phyloP scores from a whole-genome alignment of 2,329 filamentous ascomycete genomes.

The Xylariaceae sp. region DNA sequence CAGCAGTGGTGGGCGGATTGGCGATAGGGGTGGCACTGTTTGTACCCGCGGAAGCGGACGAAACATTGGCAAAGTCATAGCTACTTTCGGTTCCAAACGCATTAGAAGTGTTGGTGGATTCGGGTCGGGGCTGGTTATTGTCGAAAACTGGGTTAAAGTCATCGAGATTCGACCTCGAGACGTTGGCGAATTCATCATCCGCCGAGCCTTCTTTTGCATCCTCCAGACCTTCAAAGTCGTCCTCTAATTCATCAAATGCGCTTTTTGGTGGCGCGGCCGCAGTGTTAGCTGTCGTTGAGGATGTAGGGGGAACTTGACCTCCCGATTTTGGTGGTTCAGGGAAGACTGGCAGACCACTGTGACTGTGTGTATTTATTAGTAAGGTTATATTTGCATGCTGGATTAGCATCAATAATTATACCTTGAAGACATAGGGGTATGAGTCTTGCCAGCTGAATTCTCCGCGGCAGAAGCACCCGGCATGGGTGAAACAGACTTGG shows the following conservation, averaged over 20 bases:
- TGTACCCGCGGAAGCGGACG: slow-evolving; percentile 31
- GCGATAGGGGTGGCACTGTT: slow-evolving; percentile 36
- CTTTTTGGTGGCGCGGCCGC: slow-evolving; percentile 40
- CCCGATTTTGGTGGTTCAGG: slow-evolving; percentile 29
- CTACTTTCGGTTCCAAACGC: slow-evolving; percentile 52
- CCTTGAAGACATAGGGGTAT: slow-evolving; percentile 29
- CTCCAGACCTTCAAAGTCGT: slow-evolving; percentile 75
- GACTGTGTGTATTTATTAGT: slow-evolving; percentile 24
- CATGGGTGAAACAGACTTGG: slow-evolving; percentile 29
- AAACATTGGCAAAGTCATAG: slow-evolving; percentile 53
- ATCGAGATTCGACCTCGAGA: slow-evolving; percentile 64
- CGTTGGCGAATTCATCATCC: slow-evolving; percentile 73
- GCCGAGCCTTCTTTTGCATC: slow-evolving; percentile 76
- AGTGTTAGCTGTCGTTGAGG: slow-evolving; percentile 33
- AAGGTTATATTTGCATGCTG: slow-evolving; percentile 2
- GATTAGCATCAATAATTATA: slow-evolving; percentile 20
- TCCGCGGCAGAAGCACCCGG: slow-evolving; percentile 28
- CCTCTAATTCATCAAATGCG: slow-evolving; percentile 70
- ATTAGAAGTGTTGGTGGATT: slow-evolving; percentile 38
- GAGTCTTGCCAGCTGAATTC: slow-evolving; percentile 18
- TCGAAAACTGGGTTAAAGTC: slow-evolving; percentile 83
- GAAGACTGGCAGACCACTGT: slow-evolving; percentile 29
- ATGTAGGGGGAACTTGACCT: slow-evolving; percentile 35
- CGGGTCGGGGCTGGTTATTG: slow-evolving; percentile 55
- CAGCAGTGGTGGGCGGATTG: slow-evolving; percentile 30